Conservation (phyloP, 179 eudicot genomes). For the Amaranthus tricolor region DNA sequence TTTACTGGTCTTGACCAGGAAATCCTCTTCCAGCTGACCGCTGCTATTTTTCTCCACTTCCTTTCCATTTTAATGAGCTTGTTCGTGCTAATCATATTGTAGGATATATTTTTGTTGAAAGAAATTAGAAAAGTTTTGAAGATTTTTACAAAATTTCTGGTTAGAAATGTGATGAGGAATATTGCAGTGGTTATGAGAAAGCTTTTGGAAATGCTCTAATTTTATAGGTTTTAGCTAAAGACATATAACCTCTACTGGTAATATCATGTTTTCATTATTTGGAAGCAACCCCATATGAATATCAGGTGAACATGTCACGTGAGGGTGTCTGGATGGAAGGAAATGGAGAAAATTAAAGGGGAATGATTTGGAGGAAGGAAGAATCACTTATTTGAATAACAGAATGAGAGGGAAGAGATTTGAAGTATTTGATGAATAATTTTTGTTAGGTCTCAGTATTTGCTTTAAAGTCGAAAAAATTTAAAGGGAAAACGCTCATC, state of each 20-base stretch:
- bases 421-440: no score
- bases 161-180: background rate
- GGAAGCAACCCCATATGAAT: background rate
- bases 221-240: constrained; percentile 1
- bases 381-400: no score
- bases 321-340: no score
- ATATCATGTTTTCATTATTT: background rate
- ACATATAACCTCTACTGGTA: background rate
- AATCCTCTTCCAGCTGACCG: background rate
- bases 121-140: background rate
- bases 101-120: no score
- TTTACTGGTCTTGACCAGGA: background rate
- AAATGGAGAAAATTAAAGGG: no score
- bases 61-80: constrained; percentile 18
- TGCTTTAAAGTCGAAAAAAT: no score
- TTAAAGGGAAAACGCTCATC: no score
- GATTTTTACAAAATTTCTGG: no score
- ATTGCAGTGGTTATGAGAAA: background rate
- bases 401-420: no score
- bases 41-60: constrained; percentile 18
- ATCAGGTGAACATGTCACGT: background rate
- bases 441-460: no score
- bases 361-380: no score
- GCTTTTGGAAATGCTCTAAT: background rate
- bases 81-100: constrained; percentile 4